Evolutionary conservation across 23 red algal species (phyloP).

Genomic region (Gracilaria domingensis): DNA sequence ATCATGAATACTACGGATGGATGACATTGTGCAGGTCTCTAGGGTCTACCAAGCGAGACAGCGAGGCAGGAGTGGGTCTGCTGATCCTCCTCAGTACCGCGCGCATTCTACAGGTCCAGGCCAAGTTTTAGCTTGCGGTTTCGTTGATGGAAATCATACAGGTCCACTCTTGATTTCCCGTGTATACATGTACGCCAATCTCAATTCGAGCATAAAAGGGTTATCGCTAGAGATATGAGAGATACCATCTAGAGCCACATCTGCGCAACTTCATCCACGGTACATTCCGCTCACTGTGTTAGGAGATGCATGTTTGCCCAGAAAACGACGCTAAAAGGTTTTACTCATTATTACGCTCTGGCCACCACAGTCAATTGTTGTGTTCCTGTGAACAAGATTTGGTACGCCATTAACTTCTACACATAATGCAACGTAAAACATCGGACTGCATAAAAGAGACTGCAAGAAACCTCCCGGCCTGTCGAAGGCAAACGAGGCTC

Average conservation of each 20-base stretch:
- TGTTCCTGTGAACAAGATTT: neutral
- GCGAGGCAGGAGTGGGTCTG: neutral
- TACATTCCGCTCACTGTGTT: neutral
- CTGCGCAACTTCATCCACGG: too few relatives aligned
- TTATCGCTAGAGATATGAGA: too few relatives aligned
- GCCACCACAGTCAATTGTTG: neutral
- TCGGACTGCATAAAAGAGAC: neutral
- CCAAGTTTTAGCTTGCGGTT: neutral
- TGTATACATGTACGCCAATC: too few relatives aligned
- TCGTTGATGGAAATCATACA: neutral
- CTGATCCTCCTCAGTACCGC: neutral
- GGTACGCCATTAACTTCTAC: slow-evolving; percentile 1
- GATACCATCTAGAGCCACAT: too few relatives aligned
- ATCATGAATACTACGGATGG: neutral
- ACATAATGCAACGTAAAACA: neutral
- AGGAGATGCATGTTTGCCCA: neutral
- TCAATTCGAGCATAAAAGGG: too few relatives aligned
- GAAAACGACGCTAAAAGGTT: neutral
- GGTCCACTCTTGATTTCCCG: neutral
- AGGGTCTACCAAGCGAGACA: neutral
- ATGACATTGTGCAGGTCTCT: neutral
- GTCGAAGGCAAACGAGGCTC: neutral
- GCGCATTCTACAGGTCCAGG: neutral
- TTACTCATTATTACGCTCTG: neutral
- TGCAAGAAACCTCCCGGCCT: neutral